These are phyloP conservation scores for Chalciporus sp. DNA, from an alignment of 1,284 basidiomycete genomes.

Conservation along the genomic window DNA sequence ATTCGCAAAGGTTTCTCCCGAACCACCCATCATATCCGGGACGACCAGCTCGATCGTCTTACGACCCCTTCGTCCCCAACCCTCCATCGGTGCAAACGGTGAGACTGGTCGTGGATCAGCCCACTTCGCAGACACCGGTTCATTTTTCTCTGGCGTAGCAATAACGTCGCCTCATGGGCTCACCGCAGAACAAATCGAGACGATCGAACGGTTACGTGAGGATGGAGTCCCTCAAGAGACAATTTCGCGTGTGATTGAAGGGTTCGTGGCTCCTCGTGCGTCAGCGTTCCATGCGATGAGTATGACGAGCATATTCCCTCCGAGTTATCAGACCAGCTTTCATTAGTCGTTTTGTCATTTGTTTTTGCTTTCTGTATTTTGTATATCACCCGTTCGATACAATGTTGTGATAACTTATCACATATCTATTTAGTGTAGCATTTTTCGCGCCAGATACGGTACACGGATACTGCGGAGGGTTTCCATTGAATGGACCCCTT, in stretches of 20 bases:
- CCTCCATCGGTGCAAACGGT: neutral
- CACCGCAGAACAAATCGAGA: constrained; percentile 14
- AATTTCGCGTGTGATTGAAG: constrained; percentile 19
- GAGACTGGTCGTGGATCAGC: too few relatives aligned
- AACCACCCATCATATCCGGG: neutral
- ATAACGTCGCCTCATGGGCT: constrained; percentile 1
- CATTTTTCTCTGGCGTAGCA: neutral
- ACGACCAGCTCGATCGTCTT: neutral
- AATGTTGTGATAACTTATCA: neutral
- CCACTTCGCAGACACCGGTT: neutral
- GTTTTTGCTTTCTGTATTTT: neutral
- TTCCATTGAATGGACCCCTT: too few relatives aligned
- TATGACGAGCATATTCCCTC: constrained; percentile 9
- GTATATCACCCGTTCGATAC: too few relatives aligned
- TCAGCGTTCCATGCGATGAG: neutral
- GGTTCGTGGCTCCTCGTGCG: neutral
- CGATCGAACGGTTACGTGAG: constrained; percentile 12
- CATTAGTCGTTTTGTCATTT: neutral
- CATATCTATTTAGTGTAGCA: too few relatives aligned
- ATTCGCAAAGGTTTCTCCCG: neutral
- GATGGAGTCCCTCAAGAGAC: constrained; percentile 17
- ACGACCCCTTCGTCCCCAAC: constrained; percentile 3
- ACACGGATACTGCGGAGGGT: too few relatives aligned
- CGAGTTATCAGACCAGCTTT: constrained; percentile 19
- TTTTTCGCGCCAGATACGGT: too few relatives aligned